These are phyloP conservation scores for Xanthoconium purpureum DNA, from an alignment of 768 basidiomycete species.

Conservation along the genomic window DNA sequence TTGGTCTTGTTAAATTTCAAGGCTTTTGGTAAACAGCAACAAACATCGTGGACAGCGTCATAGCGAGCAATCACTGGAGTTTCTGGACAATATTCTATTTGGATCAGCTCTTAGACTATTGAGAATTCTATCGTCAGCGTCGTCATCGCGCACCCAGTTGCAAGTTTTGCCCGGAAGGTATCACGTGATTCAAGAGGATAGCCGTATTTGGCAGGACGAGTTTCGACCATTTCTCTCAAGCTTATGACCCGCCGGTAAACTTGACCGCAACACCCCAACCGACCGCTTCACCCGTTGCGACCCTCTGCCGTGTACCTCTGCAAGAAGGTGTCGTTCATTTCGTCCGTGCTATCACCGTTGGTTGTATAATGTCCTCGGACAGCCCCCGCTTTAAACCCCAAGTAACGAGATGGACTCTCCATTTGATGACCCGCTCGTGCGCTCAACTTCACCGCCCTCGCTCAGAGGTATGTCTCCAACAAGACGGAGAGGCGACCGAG, in stretches of 20 bases:
- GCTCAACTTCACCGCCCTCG: constrained; percentile 45
- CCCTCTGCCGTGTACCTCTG: neutral
- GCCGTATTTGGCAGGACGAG: neutral
- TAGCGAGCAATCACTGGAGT: no score
- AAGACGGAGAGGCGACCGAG: constrained; percentile 32
- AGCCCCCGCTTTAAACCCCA: neutral
- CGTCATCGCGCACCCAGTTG: no score
- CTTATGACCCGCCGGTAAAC: constrained; percentile 2
- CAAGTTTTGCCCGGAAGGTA: no score
- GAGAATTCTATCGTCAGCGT: no score
- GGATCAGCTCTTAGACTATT: no score
- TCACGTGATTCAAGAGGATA: constrained; percentile 6
- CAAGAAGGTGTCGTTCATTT: constrained; percentile 15
- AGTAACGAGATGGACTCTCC: constrained; percentile 37
- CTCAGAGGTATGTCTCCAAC: constrained; percentile 38
- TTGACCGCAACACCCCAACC: neutral
- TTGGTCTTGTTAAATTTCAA: neutral
- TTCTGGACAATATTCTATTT: no score
- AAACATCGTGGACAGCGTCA: no score
- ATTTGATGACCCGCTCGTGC: constrained; percentile 29
- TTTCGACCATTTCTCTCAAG: neutral
- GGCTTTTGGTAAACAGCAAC: neutral
- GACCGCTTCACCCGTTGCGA: neutral
- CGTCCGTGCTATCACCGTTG: neutral
- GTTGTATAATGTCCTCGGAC: neutral